Base-by-base conservation (phyloP, 2,329 filamentous ascomycete species). In the Aspergillus sp. region DNA sequence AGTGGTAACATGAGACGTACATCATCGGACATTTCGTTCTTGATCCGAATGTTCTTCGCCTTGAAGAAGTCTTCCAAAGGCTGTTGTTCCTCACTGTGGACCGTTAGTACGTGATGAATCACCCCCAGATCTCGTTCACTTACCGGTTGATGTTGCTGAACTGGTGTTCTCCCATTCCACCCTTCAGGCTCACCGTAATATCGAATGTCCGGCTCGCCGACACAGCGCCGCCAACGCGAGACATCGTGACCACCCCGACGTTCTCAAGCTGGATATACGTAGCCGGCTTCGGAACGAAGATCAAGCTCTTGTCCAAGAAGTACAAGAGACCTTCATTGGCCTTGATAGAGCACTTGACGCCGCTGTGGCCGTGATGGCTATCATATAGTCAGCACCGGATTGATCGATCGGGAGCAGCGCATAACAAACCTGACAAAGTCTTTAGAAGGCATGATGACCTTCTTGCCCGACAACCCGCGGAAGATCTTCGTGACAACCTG, bases 321-420 rank as follows among this genome's bases (percentile, higher is more conserved):
- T 96, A 99, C 47, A 99, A 79, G 69, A 96, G 92, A 55, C 95
- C 94, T 76, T 99, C 94, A 72, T 95, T 97, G 49, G 95, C 95
- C 77, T 99, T 99, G 84, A 99, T 97, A n/a, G 92, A 96, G 75
- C 94, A 99, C 77, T 99, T 99, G 75, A 99, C 95, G 53, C 94
- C 94, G 62, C 87, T 90, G 72, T 97, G 92, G 65, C 88, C 86
- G 70, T 96, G 91, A 76, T 97, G 94, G 61, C 89, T 72, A 48
- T 46, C n/a, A 44, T 23, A 29, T 13, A 36, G 46, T 60, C 36
- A 57, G 53, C 14, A 32, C 23, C 3, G 2, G 14, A 29, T 19
- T 17, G 21, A 23, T 11, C 20, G 10, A 10, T 20, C 4, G 4
- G 20, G 7, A 16, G 13, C n/a, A 16, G 25, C 19, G 14, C 31